phyloP scores from a whole-genome alignment of 805 yeast genomes.

The Yarrowia divulgata region DNA sequence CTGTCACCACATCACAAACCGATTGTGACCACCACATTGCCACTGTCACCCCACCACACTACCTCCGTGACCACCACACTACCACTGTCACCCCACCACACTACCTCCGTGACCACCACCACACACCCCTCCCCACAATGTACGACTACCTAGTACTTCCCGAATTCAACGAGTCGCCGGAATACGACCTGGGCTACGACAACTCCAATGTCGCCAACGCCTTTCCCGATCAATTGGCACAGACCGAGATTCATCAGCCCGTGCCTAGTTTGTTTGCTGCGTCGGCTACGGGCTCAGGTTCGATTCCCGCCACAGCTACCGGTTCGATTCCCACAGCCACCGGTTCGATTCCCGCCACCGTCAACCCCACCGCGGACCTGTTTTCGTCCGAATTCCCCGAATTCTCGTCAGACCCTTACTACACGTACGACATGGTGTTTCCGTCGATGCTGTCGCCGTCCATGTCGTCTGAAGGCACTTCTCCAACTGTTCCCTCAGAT shows the following conservation, averaged over 20 bases:
- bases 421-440: slow-evolving; percentile 15
- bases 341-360: no score
- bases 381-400: not conserved
- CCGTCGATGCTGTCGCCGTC: slow-evolving; percentile 29
- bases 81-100: not conserved
- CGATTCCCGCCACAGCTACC: no score
- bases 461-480: slow-evolving; percentile 2
- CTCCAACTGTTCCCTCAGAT: not conserved
- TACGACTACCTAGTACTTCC: slow-evolving; percentile 29
- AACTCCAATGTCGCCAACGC: not conserved
- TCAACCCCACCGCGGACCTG: no score
- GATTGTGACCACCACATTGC: no score
- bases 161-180: slow-evolving; percentile 6
- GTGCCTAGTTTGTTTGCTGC: no score
- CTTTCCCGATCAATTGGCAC: not conserved
- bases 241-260: not conserved
- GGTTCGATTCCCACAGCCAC: no score
- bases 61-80: not conserved
- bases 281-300: no score
- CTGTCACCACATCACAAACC: not conserved
- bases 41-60: not conserved
- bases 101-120: not conserved
- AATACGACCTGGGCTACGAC: not conserved
- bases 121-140: not conserved
- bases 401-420: slow-evolving; percentile 2